Percentiles rank a stretch among this genome's conserved stretches.
Conservation (phyloP, 768 basidiomycete genomes). For the Agaricus blazei region DNA sequence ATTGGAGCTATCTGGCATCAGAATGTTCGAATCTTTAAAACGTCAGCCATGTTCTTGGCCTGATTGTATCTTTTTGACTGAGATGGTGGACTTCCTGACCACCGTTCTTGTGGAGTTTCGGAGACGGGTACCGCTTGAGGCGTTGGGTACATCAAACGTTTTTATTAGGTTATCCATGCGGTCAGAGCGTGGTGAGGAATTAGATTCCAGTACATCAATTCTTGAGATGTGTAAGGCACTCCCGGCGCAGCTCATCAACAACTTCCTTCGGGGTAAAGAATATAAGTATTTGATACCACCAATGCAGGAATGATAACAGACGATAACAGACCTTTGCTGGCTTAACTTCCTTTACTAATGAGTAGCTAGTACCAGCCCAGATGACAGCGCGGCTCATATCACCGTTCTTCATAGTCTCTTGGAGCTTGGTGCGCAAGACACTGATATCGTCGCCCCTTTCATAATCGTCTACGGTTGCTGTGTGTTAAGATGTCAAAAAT, state of each 20-base stretch:
- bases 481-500: slow-evolving; percentile 17
- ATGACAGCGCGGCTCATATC: slow-evolving; percentile 50
- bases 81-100: not conserved
- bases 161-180: slow-evolving; percentile 3
- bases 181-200: slow-evolving; percentile 4
- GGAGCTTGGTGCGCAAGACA: slow-evolving; percentile 37
- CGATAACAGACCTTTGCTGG: slow-evolving; percentile 29
- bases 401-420: slow-evolving; percentile 35
- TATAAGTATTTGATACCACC: not conserved
- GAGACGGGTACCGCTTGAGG: not conserved
- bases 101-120: not conserved
- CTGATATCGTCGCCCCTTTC: slow-evolving; percentile 42
- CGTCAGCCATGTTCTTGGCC: not conserved
- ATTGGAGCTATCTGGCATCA: not conserved
- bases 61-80: not conserved
- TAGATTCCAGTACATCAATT: not conserved
- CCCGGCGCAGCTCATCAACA: slow-evolving; percentile 46
- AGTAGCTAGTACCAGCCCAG: slow-evolving; percentile 69
- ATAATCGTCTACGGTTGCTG: slow-evolving; percentile 52
- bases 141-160: not conserved
- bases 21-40: not conserved
- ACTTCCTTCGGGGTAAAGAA: slow-evolving; percentile 38
- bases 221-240: slow-evolving; percentile 33
- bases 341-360: slow-evolving; percentile 40
- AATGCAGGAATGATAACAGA: not conserved